Base-by-base conservation (phyloP, 306 rosid genomes). In the Datisca glomerata region DNA sequence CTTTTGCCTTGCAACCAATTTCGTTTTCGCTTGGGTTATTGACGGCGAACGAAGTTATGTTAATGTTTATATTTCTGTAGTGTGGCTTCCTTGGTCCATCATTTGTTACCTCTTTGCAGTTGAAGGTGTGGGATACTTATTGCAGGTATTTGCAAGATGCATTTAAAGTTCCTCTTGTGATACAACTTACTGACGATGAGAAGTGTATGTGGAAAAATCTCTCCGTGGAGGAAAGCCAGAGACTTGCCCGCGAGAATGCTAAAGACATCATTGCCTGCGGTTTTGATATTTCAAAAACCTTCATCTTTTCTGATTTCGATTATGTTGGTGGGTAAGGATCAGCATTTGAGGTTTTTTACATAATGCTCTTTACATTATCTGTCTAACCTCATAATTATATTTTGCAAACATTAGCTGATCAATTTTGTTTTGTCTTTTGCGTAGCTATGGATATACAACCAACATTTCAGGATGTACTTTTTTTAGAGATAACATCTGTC, bases 261-360 rank as follows among this genome's bases (percentile, higher is more conserved):
- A 84, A 84, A 49, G 98, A 89, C 41, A 89, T 84, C 45, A 89
- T 89, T 59, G 98, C 98, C 45, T 89, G 98, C 63, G 98, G 95
- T 44, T 89, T 83, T 68, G 98, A 83, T 49, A 28, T 89, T 45
- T 55, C 86, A 2, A 75, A 64, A 61, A 89, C 95, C 55, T 89
- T 89, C 70, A 83, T 89, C 59, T 89, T 89, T 46, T 53, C 79
- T 4, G 86, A 84, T 61, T 80, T 80, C 36, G 72, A 66, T 60
- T 83, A 69, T 38, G 72, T 83, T 49, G 95, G 95, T 18, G 94
- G 93, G 97, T 83, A 51, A 69, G 94, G 70, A 24, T 11, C 42
- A 51, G 35, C n/a, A n/a, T n/a, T n/a, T n/a, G n/a, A n/a, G n/a
- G n/a, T n/a, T n/a, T n/a, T n/a, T n/a, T n/a, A n/a, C n/a, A n/a